A percentile compares a stretch with the other conserved stretches of the same genome.
Conservation (phyloP, 2,329 filamentous ascomycete species). For the Acrocalymma vagum region DNA sequence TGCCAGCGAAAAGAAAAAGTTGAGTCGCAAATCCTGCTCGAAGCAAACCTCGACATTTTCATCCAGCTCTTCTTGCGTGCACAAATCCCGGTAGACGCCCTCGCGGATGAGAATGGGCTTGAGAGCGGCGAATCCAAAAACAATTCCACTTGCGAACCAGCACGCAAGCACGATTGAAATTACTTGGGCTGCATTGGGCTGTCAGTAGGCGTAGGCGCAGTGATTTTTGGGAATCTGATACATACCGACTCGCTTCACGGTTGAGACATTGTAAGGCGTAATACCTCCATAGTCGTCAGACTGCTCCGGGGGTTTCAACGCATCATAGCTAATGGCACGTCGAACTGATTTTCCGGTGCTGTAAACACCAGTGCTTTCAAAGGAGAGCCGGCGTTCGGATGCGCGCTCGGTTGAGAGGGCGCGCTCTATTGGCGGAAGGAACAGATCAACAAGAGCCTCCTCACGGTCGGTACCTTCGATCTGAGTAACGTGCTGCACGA, state of each 20-base stretch:
- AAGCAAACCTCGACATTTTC: conserved; percentile 45
- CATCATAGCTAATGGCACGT: conserved; percentile 58
- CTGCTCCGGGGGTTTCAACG: conserved; percentile 51
- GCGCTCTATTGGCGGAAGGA: conserved; percentile 44
- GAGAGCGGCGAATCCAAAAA: conserved; percentile 51
- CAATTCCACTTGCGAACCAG: conserved; percentile 51
- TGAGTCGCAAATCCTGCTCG: conserved; percentile 49
- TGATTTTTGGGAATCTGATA: conserved; percentile 16
- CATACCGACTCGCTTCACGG: conserved; percentile 41
- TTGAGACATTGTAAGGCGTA: conserved; percentile 60
- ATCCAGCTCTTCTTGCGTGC: conserved; percentile 44
- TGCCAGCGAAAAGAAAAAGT: conserved; percentile 48
- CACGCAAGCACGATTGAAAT: conserved; percentile 45
- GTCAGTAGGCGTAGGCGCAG: conserved; percentile 16
- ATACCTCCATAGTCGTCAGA: conserved; percentile 54
- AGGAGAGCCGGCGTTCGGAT: conserved; percentile 38
- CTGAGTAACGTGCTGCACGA: conserved; percentile 60
- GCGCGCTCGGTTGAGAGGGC: conserved; percentile 35
- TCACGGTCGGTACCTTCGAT: conserved; percentile 60
- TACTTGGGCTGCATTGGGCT: conserved; percentile 38
- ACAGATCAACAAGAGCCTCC: conserved; percentile 46
- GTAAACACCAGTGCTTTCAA: conserved; percentile 32
- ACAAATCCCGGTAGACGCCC: conserved; percentile 47
- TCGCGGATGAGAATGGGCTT: conserved; percentile 51
- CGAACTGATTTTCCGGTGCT: conserved; percentile 43